Base-by-base conservation (phyloP, 805 yeast genomes). In the Lachancea mirantina region DNA sequence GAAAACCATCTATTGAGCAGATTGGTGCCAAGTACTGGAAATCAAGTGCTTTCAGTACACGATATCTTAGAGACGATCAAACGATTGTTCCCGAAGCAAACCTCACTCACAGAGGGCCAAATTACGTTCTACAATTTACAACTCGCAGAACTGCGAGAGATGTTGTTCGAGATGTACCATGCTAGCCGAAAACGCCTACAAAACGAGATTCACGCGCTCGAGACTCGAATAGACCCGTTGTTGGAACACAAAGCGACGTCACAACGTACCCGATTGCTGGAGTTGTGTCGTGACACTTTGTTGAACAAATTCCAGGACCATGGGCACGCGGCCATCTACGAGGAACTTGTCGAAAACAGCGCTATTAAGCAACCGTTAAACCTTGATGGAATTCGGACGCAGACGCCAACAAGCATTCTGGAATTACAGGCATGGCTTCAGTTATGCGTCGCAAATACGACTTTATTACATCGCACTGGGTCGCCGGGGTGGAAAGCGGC, bases 71-170 rank as follows among this genome's bases (percentile, higher is more conserved):
- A 39, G 11, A 46, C 50, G 8, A 50, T 56, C n/a, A 44, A 51
- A 26, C 37, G 41, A 10, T 30, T 50, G 17, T 55, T 56, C 28
- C 58, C 59, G 2, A 45, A 43, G 25, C 55, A 51, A 22, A 51
- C 53, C n/a, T 47, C 55, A 8, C 35, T 55, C 19, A 42, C 47
- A 6, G 59, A 55, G 40, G 61, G 61, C 2, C 61, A 55, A 31
- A 33, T 55, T 23, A 52, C 51, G 22, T 53, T 55, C 41, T 57
- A 55, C 33, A 49, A 53, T 33, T 32, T 55, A 24, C 50, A 49
- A 24, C 34, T 55, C 19, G 33, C 32, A 4, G 50, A 46, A 28
- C 28, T 46, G 30, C 40, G 38, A 13, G 45, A 44, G 25, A 35
- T 29, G 28, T 38, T 50, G 7, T 35, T 36, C 15, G 45, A 41